Evolutionary conservation across 495 filamentous ascomycete species (phyloP).

Genomic region (Penicillium silybi): DNA sequence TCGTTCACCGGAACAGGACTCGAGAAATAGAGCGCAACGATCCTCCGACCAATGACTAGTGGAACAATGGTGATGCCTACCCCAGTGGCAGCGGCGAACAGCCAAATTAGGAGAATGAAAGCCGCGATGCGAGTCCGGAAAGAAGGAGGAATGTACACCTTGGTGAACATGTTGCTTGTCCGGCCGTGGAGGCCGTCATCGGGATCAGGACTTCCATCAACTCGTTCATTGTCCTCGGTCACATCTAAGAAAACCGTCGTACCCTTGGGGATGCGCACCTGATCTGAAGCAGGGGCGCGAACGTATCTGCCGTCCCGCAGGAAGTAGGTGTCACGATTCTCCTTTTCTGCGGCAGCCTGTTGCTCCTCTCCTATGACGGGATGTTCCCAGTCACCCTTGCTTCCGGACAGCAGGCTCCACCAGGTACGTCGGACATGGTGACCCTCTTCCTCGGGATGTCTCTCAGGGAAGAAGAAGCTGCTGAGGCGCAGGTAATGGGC

Average conservation of each 20-base stretch:
- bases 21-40: conserved; percentile 68
- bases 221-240: conserved; percentile 60
- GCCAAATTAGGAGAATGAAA: conserved; percentile 88
- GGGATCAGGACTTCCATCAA: conserved; percentile 57
- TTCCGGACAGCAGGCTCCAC: conserved; percentile 43
- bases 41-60: conserved; percentile 72
- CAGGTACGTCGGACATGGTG: conserved; percentile 53
- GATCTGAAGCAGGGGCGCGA: conserved; percentile 84
- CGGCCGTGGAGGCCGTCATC: conserved; percentile 63
- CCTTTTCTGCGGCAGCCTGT: conserved; percentile 28
- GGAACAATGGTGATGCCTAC: conserved; percentile 85
- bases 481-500: conserved; percentile 76
- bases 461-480: conserved; percentile 88
- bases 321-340: conserved; percentile 50
- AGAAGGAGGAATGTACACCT: conserved; percentile 84
- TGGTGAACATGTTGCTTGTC: conserved; percentile 62
- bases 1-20: conserved; percentile 74
- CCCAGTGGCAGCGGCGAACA: conserved; percentile 92
- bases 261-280: conserved; percentile 88
- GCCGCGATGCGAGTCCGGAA: conserved; percentile 76
- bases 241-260: conserved; percentile 76
- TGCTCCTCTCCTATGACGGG: conserved; percentile 41
- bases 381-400: conserved; percentile 47
- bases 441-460: conserved; percentile 78
- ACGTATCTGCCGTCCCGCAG: conserved; percentile 78